phyloP scores from a whole-genome alignment of 2,329 filamentous ascomycete species.

The Pseudogymnoascus sp. region DNA sequence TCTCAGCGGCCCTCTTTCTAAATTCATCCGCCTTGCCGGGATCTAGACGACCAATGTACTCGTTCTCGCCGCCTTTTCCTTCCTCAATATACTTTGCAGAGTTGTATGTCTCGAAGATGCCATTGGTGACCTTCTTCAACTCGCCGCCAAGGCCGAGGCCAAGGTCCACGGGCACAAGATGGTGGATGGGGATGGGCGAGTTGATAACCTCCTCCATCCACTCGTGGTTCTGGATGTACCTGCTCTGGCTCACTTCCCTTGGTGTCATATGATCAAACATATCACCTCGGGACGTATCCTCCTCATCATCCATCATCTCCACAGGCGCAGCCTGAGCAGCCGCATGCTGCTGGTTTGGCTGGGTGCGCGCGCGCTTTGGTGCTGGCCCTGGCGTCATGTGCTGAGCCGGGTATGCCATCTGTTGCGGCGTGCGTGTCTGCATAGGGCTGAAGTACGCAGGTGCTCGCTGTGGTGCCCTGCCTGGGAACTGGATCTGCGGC shows the following conservation, averaged over 20 bases:
- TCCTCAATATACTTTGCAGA: conserved; percentile 16
- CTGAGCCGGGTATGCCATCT: conserved; percentile 57
- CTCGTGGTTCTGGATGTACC: conserved; percentile 92
- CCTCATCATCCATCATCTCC: conserved; percentile 71
- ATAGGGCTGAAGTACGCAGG: conserved; percentile 23
- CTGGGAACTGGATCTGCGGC: conserved; percentile 72
- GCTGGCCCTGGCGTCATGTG: conserved; percentile 38
- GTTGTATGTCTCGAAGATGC: conserved; percentile 60
- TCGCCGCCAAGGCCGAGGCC: conserved; percentile 80
- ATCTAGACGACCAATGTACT: conserved; percentile 62
- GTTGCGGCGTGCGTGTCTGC: conserved; percentile 36
- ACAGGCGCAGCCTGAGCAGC: conserved; percentile 16
- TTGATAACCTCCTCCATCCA: conserved; percentile 98
- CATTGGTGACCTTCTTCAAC: conserved; percentile 72
- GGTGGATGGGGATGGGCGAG: conserved; percentile 77
- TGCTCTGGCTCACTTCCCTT: conserved; percentile 76
- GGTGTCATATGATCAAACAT: conserved; percentile 85
- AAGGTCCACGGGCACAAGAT: conserved; percentile 82
- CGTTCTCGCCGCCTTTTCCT: conserved; percentile 45
- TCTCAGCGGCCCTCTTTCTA: conserved; percentile 66
- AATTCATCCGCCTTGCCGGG: conserved; percentile 77
- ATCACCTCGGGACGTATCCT: conserved; percentile 81
- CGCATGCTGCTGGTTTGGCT: conserved; percentile 17
- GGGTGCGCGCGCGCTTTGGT: conserved; percentile 42
- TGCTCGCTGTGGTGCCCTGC: conserved; percentile 34